Evolutionary conservation across 2,329 filamentous ascomycete species (phyloP).

Genomic region (Sarocladiaceae sp.): DNA sequence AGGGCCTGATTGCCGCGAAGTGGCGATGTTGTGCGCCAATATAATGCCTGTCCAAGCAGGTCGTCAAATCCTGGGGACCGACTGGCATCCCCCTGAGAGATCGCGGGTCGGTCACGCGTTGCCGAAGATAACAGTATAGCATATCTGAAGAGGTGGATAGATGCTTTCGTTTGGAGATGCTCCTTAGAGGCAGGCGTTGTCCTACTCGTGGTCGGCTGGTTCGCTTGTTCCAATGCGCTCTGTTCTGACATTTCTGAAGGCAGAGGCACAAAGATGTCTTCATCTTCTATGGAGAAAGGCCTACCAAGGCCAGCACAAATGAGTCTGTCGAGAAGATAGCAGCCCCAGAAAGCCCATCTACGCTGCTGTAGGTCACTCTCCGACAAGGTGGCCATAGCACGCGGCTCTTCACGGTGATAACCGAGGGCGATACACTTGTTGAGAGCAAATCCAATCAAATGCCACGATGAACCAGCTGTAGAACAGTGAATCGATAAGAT

Average conservation of each 20-base stretch:
- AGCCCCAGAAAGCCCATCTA: slow-evolving; percentile 13
- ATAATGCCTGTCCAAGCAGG: slow-evolving; percentile 1
- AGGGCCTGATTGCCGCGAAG: not conserved
- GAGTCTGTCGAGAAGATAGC: slow-evolving; percentile 11
- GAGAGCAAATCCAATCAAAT: slow-evolving; percentile 15
- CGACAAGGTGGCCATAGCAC: not conserved
- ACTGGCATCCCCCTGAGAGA: not conserved
- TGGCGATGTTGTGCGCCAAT: slow-evolving; percentile 9
- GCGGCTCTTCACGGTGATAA: slow-evolving; percentile 9
- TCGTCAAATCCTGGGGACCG: not conserved
- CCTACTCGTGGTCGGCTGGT: not conserved
- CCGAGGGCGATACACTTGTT: slow-evolving; percentile 13
- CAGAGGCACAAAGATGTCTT: slow-evolving; percentile 9
- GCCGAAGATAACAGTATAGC: slow-evolving; percentile 8
- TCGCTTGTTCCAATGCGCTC: not conserved
- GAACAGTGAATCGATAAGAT: slow-evolving; percentile 15
- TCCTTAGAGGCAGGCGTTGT: not conserved
- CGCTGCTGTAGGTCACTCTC: slow-evolving; percentile 10
- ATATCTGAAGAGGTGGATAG: slow-evolving; percentile 11
- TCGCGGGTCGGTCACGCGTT: not conserved
- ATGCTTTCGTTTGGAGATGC: not conserved
- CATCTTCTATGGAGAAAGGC: slow-evolving; percentile 11
- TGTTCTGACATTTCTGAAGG: not conserved
- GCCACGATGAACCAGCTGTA: slow-evolving; percentile 14
- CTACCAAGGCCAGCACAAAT: slow-evolving; percentile 11